Percentiles rank a stretch among this genome's conserved stretches.
These are phyloP conservation scores for Talaromyces liani DNA, from an alignment of 495 filamentous ascomycete species.

Conservation along the genomic window DNA sequence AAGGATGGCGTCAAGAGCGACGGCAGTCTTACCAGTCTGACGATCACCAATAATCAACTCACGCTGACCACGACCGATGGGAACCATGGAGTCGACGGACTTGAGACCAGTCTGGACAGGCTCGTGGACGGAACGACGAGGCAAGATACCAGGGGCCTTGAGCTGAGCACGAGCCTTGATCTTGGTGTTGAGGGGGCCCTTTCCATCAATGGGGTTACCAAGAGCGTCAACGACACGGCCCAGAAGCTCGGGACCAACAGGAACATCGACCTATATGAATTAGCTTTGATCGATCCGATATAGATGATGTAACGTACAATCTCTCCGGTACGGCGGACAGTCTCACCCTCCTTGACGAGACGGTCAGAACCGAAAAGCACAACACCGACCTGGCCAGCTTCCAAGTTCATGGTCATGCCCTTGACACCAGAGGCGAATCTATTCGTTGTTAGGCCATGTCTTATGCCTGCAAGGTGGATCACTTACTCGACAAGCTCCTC, in stretches of 20 bases:
- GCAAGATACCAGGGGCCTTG: slow-evolving; percentile 97
- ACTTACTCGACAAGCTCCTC: slow-evolving; percentile 99
- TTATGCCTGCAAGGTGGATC: background rate
- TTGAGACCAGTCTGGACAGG: slow-evolving; percentile 99
- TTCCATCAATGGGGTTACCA: slow-evolving; percentile 98
- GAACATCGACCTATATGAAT: slow-evolving; percentile 76
- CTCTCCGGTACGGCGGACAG: slow-evolving; percentile 98
- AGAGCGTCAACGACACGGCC: slow-evolving; percentile 98
- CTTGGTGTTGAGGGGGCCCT: slow-evolving; percentile 87
- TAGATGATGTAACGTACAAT: slow-evolving; percentile 61
- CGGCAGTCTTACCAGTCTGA: slow-evolving; percentile 99
- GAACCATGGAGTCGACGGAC: slow-evolving; percentile 99
- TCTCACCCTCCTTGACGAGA: slow-evolving; percentile 99
- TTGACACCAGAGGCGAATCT: slow-evolving; percentile 99
- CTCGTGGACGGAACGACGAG: slow-evolving; percentile 93
- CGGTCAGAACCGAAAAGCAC: slow-evolving; percentile 99
- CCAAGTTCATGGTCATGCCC: slow-evolving; percentile 99
- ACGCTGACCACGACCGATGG: slow-evolving; percentile 99
- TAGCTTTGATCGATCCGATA: slow-evolving; percentile 13
- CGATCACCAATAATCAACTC: slow-evolving; percentile 99
- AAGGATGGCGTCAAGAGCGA: slow-evolving; percentile 95
- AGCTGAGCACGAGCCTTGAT: slow-evolving; percentile 95
- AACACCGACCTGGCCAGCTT: slow-evolving; percentile 99
- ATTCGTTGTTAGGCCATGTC: slow-evolving; percentile 27
- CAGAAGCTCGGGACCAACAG: slow-evolving; percentile 85